Base-by-base conservation (phyloP, 1,139 yeast genomes). In the Geotrichum macrosporum region DNA sequence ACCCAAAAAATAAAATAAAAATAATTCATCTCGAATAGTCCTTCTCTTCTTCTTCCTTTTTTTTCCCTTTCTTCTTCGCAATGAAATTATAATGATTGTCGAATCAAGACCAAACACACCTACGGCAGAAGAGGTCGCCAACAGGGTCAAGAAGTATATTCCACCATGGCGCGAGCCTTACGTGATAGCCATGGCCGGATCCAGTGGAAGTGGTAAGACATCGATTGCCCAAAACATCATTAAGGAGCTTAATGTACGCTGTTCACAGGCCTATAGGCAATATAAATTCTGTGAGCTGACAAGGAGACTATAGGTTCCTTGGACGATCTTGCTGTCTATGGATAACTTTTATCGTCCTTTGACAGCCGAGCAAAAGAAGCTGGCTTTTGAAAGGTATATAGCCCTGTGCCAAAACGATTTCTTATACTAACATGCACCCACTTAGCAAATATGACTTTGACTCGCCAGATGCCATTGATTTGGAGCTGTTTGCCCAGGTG, bases 171-270 rank as follows among this genome's bases (percentile, higher is more conserved):
- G 87, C 1, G 88, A 87, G 51, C 97, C 97, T 0, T 92, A 88
- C 61, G 81, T 92, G 44, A 89, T 92, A 53, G 98, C 96, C 5
- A 78, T 92, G 16, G 96, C 96, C 0, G 98, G 98, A 1, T 80
- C 84, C 48, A 84, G 95, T 19, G 98, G 97, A 1, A 84, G 95
- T 0, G 98, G 98, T 2, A 92, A 92, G 63, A 92, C 98, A 0
- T 84, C 95, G 26, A 85, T 92, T 21, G 94, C 97, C 0, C 81
- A 87, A 42, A 77, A 79, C 54, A 83, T 92, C 56, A 86, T 89
- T 50, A 78, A 82, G 50, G 80, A 81, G 52, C 75, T 89, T 56
- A 75, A 66, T 50, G 68, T 64, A 46, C 43, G 63, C 40, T 30
- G 18, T n/a, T 27, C 30, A 6, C 18, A 18, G 12, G 13, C n/a